A percentile compares a stretch with the other conserved stretches of the same genome.
These are phyloP conservation scores for Bauhinia variegata DNA, from an alignment of 306 rosid species.

Conservation along the genomic window DNA sequence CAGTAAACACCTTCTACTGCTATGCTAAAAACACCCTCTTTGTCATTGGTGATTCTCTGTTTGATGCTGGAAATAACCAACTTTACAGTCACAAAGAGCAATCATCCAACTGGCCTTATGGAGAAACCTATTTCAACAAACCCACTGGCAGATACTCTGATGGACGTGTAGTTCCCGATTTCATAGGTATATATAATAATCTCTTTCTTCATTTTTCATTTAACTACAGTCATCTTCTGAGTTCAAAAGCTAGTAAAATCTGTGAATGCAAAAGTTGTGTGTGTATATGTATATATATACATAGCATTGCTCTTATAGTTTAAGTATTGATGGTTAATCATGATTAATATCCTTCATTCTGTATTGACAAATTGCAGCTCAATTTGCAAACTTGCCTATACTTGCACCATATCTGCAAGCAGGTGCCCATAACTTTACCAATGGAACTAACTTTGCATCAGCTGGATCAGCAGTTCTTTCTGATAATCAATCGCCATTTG, in stretches of 20 bases:
- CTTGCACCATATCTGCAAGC: constrained; percentile 50
- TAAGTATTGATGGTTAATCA: too few relatives aligned
- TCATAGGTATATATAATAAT: constrained; percentile 28
- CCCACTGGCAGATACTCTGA: constrained; percentile 48
- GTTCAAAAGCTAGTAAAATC: too few relatives aligned
- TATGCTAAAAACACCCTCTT: constrained; percentile 27
- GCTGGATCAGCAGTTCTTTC: constrained; percentile 49
- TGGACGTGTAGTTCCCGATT: constrained; percentile 49
- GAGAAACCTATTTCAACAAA: constrained; percentile 44
- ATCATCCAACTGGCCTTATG: constrained; percentile 42
- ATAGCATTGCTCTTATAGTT: too few relatives aligned
- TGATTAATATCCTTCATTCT: too few relatives aligned
- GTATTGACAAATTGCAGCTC: constrained; percentile 34
- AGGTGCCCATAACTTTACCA: background rate
- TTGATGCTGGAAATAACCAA: constrained; percentile 46
- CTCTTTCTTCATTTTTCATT: background rate
- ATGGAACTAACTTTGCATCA: constrained; percentile 52
- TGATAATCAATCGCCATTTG: constrained; percentile 25
- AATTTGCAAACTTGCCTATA: constrained; percentile 43
- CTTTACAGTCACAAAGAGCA: background rate
- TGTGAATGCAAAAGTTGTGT: too few relatives aligned
- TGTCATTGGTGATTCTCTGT: constrained; percentile 47
- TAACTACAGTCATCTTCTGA: too few relatives aligned
- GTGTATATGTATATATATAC: too few relatives aligned
- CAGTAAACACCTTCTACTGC: constrained; percentile 1